Evolutionary conservation across 306 rosid species (phyloP).

Genomic region (Medicago lupulina): DNA sequence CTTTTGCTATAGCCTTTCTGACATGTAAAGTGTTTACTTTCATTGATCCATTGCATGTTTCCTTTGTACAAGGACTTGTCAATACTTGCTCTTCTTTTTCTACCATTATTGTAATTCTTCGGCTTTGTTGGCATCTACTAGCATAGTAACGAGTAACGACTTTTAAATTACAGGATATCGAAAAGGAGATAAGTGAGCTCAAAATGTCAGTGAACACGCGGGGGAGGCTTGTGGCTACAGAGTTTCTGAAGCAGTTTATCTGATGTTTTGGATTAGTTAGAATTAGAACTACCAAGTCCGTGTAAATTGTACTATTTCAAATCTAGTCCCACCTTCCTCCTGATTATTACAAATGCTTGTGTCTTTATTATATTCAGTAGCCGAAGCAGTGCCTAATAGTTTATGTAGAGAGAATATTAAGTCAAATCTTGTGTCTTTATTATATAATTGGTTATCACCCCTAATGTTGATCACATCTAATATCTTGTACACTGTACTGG

Average conservation of each 20-base stretch:
- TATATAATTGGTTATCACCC: not conserved
- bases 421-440: not conserved
- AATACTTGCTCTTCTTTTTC: not conserved
- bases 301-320: constrained; percentile 46
- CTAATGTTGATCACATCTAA: not conserved
- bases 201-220: constrained; percentile 96
- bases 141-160: constrained; percentile 24
- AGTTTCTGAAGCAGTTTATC: constrained; percentile 90
- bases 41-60: constrained; percentile 1
- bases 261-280: constrained; percentile 47
- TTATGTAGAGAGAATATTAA: constrained; percentile 27
- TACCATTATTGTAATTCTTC: not conserved
- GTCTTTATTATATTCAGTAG: constrained; percentile 10
- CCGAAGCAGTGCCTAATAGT: constrained; percentile 17
- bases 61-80: not conserved
- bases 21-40: constrained; percentile 4
- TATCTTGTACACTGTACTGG: not conserved
- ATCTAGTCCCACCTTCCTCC: constrained; percentile 32
- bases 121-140: constrained; percentile 1
- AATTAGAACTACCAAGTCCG: constrained; percentile 29
- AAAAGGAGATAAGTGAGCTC: constrained; percentile 91
- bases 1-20: constrained; percentile 9
- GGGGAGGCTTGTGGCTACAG: constrained; percentile 97
- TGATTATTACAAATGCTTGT: constrained; percentile 17
- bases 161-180: constrained; percentile 76